phyloP scores from a whole-genome alignment of 352 stramenopile genomes.

The Pythium dissotocum region DNA sequence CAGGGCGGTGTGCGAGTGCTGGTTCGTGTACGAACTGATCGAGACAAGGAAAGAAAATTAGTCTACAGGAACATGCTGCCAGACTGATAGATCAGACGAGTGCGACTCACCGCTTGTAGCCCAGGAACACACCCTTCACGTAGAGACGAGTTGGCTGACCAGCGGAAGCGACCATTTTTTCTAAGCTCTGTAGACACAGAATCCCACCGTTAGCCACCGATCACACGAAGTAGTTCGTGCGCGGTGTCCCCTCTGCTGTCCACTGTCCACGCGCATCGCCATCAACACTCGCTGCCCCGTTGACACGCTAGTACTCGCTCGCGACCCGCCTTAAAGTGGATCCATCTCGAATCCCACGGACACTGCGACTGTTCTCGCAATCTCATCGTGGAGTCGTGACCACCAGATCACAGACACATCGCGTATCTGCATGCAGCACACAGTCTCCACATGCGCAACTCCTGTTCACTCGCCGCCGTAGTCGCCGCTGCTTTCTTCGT shows the following conservation, averaged over 20 bases:
- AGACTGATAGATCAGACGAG: background rate
- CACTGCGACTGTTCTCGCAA: background rate
- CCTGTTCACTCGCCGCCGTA: background rate
- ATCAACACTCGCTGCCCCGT: background rate
- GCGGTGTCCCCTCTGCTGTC: background rate
- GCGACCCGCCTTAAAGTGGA: background rate
- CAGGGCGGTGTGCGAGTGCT: constrained; percentile 97
- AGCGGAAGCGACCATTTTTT: constrained; percentile 89
- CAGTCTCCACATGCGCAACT: background rate
- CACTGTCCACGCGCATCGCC: background rate
- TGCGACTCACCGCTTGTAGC: constrained; percentile 93
- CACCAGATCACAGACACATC: background rate
- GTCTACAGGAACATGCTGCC: background rate
- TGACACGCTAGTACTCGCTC: background rate
- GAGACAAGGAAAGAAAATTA: constrained; percentile 7
- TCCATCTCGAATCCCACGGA: background rate
- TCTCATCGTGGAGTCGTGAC: background rate
- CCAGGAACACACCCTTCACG: constrained; percentile 98
- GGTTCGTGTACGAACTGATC: constrained; percentile 92
- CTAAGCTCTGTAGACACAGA: constrained; percentile 57
- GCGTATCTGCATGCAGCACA: background rate
- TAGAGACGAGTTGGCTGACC: constrained; percentile 96
- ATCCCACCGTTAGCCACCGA: constrained; percentile 15
- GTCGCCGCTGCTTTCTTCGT: too few species aligned
- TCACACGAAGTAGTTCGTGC: background rate